Conservation (phyloP, 2,329 filamentous ascomycete species). For the Fusarium tanahbumbuense region DNA sequence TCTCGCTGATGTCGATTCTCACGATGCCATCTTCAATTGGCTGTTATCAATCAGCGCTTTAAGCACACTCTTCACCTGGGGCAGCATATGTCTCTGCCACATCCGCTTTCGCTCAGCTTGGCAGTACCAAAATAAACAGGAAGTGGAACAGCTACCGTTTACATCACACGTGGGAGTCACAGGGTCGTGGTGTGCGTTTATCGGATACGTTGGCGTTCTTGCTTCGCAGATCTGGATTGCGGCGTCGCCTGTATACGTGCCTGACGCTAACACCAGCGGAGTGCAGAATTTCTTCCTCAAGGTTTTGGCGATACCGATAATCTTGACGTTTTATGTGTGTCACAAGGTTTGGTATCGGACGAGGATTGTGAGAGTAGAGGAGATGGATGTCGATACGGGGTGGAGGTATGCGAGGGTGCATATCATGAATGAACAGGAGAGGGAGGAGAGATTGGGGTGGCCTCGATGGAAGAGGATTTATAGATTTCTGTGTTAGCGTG, state of each 20-base stretch:
- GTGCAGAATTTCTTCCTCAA: slow-evolving; percentile 77
- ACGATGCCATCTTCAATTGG: slow-evolving; percentile 79
- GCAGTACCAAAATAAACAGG: slow-evolving; percentile 70
- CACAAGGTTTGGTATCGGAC: slow-evolving; percentile 84
- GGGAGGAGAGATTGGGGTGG: slow-evolving; percentile 77
- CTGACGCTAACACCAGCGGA: slow-evolving; percentile 52
- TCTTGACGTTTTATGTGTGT: slow-evolving; percentile 72
- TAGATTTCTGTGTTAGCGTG: slow-evolving; percentile 72
- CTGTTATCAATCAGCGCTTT: slow-evolving; percentile 79
- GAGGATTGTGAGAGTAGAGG: slow-evolving; percentile 70
- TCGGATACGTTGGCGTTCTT: slow-evolving; percentile 80
- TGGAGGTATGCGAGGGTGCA: slow-evolving; percentile 85
- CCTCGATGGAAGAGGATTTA: slow-evolving; percentile 82
- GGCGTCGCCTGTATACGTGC: slow-evolving; percentile 76
- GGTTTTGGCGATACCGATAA: slow-evolving; percentile 77
- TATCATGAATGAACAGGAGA: slow-evolving; percentile 81
- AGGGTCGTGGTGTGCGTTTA: slow-evolving; percentile 85
- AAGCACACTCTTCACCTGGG: slow-evolving; percentile 82
- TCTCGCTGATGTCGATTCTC: slow-evolving; percentile 72
- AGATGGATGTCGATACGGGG: slow-evolving; percentile 91
- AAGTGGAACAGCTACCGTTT: slow-evolving; percentile 82
- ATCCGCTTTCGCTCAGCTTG: slow-evolving; percentile 90
- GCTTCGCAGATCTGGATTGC: slow-evolving; percentile 90
- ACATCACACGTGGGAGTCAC: slow-evolving; percentile 78
- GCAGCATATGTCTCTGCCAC: slow-evolving; percentile 85